These are phyloP conservation scores for Blastobotrys attinorum DNA, from an alignment of 805 yeast species.

Conservation along the genomic window DNA sequence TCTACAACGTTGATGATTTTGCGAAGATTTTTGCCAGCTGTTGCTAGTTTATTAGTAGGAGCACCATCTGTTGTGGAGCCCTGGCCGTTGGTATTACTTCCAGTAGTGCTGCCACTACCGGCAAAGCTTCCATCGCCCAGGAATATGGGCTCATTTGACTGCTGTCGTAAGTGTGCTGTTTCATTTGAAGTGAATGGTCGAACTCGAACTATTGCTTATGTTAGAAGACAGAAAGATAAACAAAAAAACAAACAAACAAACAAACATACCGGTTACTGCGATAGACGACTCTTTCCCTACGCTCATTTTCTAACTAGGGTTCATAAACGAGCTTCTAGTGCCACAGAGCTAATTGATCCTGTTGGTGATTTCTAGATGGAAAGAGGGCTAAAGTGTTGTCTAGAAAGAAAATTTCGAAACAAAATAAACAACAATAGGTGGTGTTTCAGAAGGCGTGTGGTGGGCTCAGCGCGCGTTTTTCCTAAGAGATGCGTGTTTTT, in stretches of 20 bases:
- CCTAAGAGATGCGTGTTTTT: too few species aligned
- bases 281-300: conserved; percentile 19
- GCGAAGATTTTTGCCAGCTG: conserved; percentile 41
- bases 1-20: conserved; percentile 74
- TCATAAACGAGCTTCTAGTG: too few species aligned
- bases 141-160: conserved; percentile 35
- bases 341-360: too few species aligned
- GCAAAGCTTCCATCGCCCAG: conserved; percentile 50
- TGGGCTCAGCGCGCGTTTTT: too few species aligned
- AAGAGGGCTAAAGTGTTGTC: too few species aligned
- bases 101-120: conserved; percentile 11
- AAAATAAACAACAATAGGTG: too few species aligned
- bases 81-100: conserved; percentile 11
- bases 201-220: conserved; percentile 42
- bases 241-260: not conserved
- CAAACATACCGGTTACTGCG: conserved; percentile 17
- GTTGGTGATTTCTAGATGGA: too few species aligned
- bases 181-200: conserved; percentile 71
- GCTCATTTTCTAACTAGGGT: too few species aligned
- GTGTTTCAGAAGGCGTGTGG: too few species aligned
- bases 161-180: conserved; percentile 37
- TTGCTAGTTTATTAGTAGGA: too few species aligned
- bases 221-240: not conserved
- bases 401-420: too few species aligned
- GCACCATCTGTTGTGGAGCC: too few species aligned